Base-by-base conservation (phyloP, 2,329 filamentous ascomycete genomes). In the Didymella arachidicola region DNA sequence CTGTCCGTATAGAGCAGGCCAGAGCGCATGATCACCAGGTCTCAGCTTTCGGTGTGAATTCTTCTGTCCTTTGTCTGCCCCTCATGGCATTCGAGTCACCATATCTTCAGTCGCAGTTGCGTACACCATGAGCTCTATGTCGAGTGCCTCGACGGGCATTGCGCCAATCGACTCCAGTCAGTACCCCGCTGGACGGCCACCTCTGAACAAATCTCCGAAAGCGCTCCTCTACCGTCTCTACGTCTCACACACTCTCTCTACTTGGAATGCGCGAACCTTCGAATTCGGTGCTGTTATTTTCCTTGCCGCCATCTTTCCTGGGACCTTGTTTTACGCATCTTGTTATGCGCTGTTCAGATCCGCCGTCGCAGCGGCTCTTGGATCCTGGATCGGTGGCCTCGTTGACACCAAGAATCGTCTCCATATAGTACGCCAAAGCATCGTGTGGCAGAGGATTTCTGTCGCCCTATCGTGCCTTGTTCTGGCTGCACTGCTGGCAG, bases 321-420 rank as follows among this genome's bases (percentile, higher is more conserved):
- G 80, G 0, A 90, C 88, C 0, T 77, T 92, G 22, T 79, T 89
- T 22, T 88, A 86, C 34, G 82, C 88, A 55, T 91, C 89, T 0
- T 77, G 88, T n/a, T 92, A 92, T 68, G 89, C 89, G 0, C 76
- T 92, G 7, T 78, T 82, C 5, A 84, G 89, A 22, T 82, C 84
- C 6, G 75, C 80, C 0, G 79, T 86, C 0, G 87, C 87, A 0
- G 83, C 89, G 4, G 27, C 86, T 0, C 77, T 90, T 7, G 84
- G 87, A 0, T 83, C 85, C 12, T 78, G 79, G 44, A 73, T 92
- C 6, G 89, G 89, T 1, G 68, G 71, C 1, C 80, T 80, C 38
- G 84, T 92, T 36, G 89, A 92, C 71, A 74, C 61, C 0, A 79
- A 79, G 5, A 67, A 79, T 32, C 72, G 80, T 1, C 67, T 82